These are phyloP conservation scores for Aspergillus funiculosus DNA, from an alignment of 495 filamentous ascomycete genomes.

Conservation along the genomic window DNA sequence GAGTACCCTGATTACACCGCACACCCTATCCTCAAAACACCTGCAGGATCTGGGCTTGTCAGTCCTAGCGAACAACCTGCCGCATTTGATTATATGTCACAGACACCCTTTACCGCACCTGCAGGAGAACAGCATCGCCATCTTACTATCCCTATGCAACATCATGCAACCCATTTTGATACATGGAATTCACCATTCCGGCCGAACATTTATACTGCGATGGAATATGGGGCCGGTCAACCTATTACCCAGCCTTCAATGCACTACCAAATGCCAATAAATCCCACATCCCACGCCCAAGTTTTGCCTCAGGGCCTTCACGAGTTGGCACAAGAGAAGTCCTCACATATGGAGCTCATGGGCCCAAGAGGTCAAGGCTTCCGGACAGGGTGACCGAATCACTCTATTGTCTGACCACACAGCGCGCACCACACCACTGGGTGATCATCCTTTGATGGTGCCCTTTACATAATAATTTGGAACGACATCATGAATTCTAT, in stretches of 20 bases:
- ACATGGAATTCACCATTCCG: constrained; percentile 38
- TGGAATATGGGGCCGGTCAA: constrained; percentile 31
- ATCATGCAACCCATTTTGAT: constrained; percentile 24
- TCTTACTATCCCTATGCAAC: constrained; percentile 23
- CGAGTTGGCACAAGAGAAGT: constrained; percentile 11
- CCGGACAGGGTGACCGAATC: constrained; percentile 32
- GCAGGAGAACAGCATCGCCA: constrained; percentile 20
- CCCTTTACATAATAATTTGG: no score
- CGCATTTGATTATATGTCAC: constrained; percentile 31
- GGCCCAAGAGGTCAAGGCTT: constrained; percentile 23
- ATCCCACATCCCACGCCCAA: constrained; percentile 24
- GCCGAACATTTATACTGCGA: constrained; percentile 35
- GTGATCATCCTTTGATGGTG: no score
- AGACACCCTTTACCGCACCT: constrained; percentile 22
- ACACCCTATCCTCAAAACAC: constrained; percentile 30
- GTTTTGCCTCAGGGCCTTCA: constrained; percentile 29
- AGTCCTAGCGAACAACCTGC: constrained; percentile 29
- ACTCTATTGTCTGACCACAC: constrained; percentile 11
- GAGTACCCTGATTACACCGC: constrained; percentile 35
- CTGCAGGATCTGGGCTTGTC: constrained; percentile 27
- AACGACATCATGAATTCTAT: constrained; percentile 18
- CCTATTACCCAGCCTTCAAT: constrained; percentile 24
- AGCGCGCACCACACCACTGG: neutral
- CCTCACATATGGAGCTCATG: constrained; percentile 20
- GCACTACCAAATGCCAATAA: constrained; percentile 33